Base-by-base conservation (phyloP, 345 rosid species). In the Adansonia digitata region DNA sequence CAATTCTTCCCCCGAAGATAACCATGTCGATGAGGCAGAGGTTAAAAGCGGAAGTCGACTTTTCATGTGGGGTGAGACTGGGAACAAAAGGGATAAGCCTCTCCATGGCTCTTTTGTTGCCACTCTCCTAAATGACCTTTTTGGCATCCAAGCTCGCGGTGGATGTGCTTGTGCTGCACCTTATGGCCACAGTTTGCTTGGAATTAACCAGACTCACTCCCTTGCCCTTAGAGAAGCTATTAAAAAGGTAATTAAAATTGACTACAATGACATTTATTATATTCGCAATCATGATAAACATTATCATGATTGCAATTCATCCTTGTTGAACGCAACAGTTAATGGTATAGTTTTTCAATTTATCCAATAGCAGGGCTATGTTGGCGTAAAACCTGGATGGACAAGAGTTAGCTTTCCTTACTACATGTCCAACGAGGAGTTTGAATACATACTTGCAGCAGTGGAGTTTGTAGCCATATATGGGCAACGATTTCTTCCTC, bases 141-240 rank as follows among this genome's bases (percentile, higher is more conserved):
- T 90, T 29, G 92, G 92, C 26, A 86, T 90, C 59, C 94, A 90
- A 34, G 86, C 92, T 5, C 77, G 94, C 56, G 92, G 85, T 0
- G 92, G 92, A 0, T 86, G 92, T 35, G 94, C 88, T 27, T 90
- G 92, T 73, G 92, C 94, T 20, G 86, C 83, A 49, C 94, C 94
- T 24, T 90, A 90, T n/a, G 94, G 90, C 15, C 94, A 90, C 22
- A 3, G 24, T 27, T 60, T 90, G 70, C 90, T 90, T 45, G 66
- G 42, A 20, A 57, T 90, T 3, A 35, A 71, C 34, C 69, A 82
- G 53, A 18, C 42, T 48, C 66, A 0, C 0, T 84, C 90, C 1
- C 82, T 72, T 34, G 77, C 83, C 10, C 3, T 86, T 2, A 79
- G 89, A 69, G 66, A 81, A 11, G 81, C 81, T 70, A 88, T 88